Base-by-base conservation (phyloP, 345 rosid genomes). In the Camelina laxa region DNA sequence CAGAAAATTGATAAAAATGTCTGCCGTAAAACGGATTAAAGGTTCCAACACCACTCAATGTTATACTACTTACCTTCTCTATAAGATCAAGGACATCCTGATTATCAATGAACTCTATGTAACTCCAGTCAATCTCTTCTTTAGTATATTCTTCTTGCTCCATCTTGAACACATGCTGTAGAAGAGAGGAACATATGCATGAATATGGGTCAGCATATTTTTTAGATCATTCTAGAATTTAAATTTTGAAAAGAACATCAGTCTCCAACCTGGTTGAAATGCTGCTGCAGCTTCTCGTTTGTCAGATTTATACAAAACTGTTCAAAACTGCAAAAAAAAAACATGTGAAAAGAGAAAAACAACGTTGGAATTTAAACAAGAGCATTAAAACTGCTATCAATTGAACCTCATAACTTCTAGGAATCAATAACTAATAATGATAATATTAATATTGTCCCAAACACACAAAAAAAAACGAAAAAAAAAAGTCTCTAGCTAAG, bases 261-360 rank as follows among this genome's bases (percentile, higher is more conserved):
- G 35, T 70, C 33, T 62, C 78, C 70, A 70, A 90, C 99, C 99
- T 95, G 99, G 81, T 95, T 95, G 80, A 95, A 95, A 84, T 92
- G 98, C 80, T 95, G 99, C 80, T 95, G 99, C 80, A 95, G 87
- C 81, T 95, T 95, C 83, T 95, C 99, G 77, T 95, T 95, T 35
- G 99, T 95, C 86, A 95, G 87, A 81, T 95, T 95, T 84, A 95
- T 95, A 75, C 99, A 95, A 78, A 95, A 95, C 75, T 95, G 99
- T 85, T 95, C 99, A 85, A 95, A 91, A 79, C 99, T 95, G 84
- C 83, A 79, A 58, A 55, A 24, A 24, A 24, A 24, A 31, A 16
- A 75, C 36, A 72, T 68, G 69, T 33, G 72, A 72, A 54, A 55
- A 56, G 36, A n/a, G 47, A 64, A 72, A 72, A 69, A 54, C 27